phyloP scores from a whole-genome alignment of 2,329 filamentous ascomycete genomes.

The Zymoseptoria ardabiliae region DNA sequence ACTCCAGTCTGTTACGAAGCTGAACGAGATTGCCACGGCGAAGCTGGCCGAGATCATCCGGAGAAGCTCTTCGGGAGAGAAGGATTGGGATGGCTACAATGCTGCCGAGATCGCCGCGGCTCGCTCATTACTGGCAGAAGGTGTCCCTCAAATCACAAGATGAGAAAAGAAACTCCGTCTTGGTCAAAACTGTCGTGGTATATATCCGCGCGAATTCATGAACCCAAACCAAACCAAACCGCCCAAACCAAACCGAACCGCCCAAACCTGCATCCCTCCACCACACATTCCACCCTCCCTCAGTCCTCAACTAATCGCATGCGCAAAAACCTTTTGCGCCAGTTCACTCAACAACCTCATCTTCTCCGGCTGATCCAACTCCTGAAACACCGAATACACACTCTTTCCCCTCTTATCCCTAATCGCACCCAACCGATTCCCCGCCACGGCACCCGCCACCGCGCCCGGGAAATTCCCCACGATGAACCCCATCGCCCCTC shows the following conservation, averaged over 20 bases:
- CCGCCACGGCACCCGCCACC: slow-evolving; percentile 82
- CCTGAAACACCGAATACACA: slow-evolving; percentile 85
- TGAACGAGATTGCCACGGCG: slow-evolving; percentile 64
- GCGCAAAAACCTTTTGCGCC: slow-evolving; percentile 78
- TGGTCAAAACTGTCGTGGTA: slow-evolving; percentile 14
- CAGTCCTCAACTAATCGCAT: slow-evolving; percentile 55
- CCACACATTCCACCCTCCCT: neutral
- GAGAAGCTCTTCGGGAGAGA: slow-evolving; percentile 52
- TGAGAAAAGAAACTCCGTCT: slow-evolving; percentile 19
- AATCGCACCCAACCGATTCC: slow-evolving; percentile 83
- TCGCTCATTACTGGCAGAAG: slow-evolving; percentile 56
- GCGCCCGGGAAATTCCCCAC: slow-evolving; percentile 85
- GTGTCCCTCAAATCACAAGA: slow-evolving; percentile 32
- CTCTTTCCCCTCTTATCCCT: slow-evolving; percentile 89
- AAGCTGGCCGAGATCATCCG: slow-evolving; percentile 73
- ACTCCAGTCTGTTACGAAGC: slow-evolving; percentile 53
- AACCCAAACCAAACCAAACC: neutral
- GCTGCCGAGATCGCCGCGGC: slow-evolving; percentile 65
- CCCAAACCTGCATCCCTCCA: neutral
- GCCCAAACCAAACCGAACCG: neutral
- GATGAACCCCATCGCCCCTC: slow-evolving; percentile 89
- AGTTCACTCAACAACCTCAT: slow-evolving; percentile 74
- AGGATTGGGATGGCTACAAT: slow-evolving; percentile 66
- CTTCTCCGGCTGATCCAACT: slow-evolving; percentile 76
- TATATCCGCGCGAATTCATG: slow-evolving; percentile 1